Base-by-base conservation (phyloP, 1,284 basidiomycete genomes). In the Pseudozyma hubeiensis region DNA sequence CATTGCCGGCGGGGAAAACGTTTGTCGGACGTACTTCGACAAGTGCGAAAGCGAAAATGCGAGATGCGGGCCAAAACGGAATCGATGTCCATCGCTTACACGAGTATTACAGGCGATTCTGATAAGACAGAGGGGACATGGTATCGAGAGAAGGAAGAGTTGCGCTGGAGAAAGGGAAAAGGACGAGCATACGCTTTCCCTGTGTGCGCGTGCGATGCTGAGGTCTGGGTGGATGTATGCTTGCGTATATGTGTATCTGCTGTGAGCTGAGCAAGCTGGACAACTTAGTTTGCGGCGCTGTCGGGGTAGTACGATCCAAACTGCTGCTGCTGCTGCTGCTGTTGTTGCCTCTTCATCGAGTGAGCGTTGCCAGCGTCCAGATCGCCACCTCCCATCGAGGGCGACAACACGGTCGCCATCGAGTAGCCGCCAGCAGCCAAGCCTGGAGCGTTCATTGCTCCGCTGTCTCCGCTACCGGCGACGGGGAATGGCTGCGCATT, bases 221-320 rank as follows among this genome's bases (percentile, higher is more conserved):
- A 14, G 35, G 35, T 8, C 9, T 37, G 35, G 35, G 9, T 37
- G 35, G 35, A 14, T 37, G 35, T 19, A 19, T 33, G 45, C 5
- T n/a, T 17, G 45, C 30, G 8, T 47, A 16, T 33, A 31, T 3
- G 4, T 37, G 35, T 37, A 37, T 37, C 14, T 37, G 35, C 35
- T 14, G 5, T 2, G 35, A 37, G 35, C 8, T 16, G 16, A 10
- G 40, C n/a, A 14, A 14, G 11, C 40, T 5, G 19, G 11, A 14
- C 16, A 14, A 5, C 11, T 53, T 33, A 53, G 33, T 31, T 44
- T 2, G 52, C 52, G 8, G 55, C 43, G 17, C 40, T 58, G 59
- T 54, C 58, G 47, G 55, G 52, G 43, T 63, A 59, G 56, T 59
- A 68, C 46, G 55, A 44, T 13, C 56, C 56, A 24, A 63, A 68